phyloP scores from a whole-genome alignment of 106 monocot genomes.

The Apostasia shenzhenica region DNA sequence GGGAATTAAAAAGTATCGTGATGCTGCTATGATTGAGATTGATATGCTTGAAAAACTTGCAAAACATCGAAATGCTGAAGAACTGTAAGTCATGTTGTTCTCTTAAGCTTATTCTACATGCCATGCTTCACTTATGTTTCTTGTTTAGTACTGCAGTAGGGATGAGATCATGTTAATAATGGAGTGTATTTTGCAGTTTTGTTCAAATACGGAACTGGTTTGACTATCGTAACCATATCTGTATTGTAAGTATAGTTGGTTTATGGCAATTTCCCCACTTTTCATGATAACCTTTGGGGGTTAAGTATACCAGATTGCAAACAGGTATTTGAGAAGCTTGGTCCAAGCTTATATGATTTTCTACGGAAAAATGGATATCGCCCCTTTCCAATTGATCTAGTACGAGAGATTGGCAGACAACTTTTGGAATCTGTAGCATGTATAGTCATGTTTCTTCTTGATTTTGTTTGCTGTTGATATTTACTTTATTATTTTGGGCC shows the following conservation, averaged over 20 bases:
- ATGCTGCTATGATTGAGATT: slow-evolving; percentile 94
- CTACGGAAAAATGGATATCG: slow-evolving; percentile 92
- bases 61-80: slow-evolving; percentile 40
- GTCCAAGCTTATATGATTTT: slow-evolving; percentile 98
- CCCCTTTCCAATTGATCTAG: slow-evolving; percentile 90
- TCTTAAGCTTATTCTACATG: neutral
- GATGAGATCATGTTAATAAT: slow-evolving; percentile 19
- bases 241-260: slow-evolving; percentile 96
- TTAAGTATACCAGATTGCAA: slow-evolving; percentile 39
- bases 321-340: slow-evolving; percentile 99
- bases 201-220: slow-evolving; percentile 99
- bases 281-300: slow-evolving; percentile 21
- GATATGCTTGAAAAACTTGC: slow-evolving; percentile 76
- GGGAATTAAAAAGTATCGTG: slow-evolving; percentile 75
- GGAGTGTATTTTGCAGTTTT: slow-evolving; percentile 93
- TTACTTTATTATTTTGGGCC: neutral
- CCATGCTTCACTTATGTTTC: neutral
- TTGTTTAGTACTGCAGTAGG: slow-evolving; percentile 14
- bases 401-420: slow-evolving; percentile 92
- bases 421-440: slow-evolving; percentile 96
- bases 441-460: slow-evolving; percentile 15
- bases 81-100: slow-evolving; percentile 33
- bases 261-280: slow-evolving; percentile 38
- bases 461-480: neutral
- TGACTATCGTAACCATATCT: slow-evolving; percentile 99